Evolutionary conservation across 345 rosid genomes (phyloP).

Genomic region (Streptanthus diversifolius): DNA sequence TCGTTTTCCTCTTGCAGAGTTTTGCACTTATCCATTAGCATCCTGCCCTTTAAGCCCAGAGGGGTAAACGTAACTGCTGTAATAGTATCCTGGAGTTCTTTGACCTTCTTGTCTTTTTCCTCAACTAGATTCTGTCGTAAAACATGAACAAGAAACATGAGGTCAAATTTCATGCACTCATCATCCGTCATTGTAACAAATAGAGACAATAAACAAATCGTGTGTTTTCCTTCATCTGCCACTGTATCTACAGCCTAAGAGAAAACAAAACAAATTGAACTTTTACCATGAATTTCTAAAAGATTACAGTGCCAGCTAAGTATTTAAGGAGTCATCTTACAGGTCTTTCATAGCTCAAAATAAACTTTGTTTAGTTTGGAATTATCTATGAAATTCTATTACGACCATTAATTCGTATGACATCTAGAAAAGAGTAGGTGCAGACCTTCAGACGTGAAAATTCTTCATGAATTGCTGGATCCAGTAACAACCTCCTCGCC

Average conservation of each 20-base stretch:
- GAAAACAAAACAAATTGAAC: background rate
- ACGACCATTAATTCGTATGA: background rate
- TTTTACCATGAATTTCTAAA: background rate
- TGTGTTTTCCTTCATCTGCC: background rate
- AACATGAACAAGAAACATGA: background rate
- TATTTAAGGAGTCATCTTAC: background rate
- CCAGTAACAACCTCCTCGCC: slow-evolving; percentile 90
- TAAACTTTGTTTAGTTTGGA: background rate
- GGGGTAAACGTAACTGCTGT: slow-evolving; percentile 87
- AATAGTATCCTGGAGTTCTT: slow-evolving; percentile 89
- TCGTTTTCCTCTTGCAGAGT: slow-evolving; percentile 96
- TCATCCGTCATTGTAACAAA: background rate
- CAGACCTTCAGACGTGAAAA: slow-evolving; percentile 84
- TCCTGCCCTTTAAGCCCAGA: slow-evolving; percentile 85
- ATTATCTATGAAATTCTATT: background rate
- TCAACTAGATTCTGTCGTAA: slow-evolving; percentile 75
- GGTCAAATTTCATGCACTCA: background rate
- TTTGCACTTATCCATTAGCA: slow-evolving; percentile 93
- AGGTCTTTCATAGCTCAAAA: background rate
- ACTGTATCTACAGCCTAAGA: background rate
- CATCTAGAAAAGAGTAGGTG: slow-evolving; percentile 22
- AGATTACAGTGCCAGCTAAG: background rate
- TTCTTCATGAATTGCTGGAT: slow-evolving; percentile 97
- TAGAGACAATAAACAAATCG: background rate
- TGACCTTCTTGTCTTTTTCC: slow-evolving; percentile 94